These are phyloP conservation scores for Astrothelium macrocarpum DNA, from an alignment of 495 filamentous ascomycete species.

Conservation along the genomic window DNA sequence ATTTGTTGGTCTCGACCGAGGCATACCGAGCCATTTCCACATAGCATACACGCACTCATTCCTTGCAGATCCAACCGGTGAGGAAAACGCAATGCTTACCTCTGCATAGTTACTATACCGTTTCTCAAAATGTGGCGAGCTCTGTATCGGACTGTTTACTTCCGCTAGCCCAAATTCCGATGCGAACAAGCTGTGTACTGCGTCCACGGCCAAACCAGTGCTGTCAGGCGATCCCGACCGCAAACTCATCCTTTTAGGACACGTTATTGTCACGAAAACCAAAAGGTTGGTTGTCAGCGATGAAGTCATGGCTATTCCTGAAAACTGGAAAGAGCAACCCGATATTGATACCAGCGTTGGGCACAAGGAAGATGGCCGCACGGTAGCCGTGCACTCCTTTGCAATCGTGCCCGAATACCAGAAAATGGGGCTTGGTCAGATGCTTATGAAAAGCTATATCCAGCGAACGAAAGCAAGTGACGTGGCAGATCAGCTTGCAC, in stretches of 20 bases:
- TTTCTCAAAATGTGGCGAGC: conserved; percentile 64
- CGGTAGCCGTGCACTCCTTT: conserved; percentile 72
- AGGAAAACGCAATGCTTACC: conserved; percentile 6
- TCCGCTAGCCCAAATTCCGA: conserved; percentile 37
- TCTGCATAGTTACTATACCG: conserved; percentile 65
- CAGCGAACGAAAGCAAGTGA: conserved; percentile 57
- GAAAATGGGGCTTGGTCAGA: conserved; percentile 61
- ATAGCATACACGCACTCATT: neutral
- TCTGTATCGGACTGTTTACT: conserved; percentile 72
- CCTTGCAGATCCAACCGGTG: neutral
- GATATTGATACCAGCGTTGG: conserved; percentile 35
- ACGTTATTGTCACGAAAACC: conserved; percentile 68
- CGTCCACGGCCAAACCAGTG: conserved; percentile 38
- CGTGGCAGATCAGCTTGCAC: conserved; percentile 59
- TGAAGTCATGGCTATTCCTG: conserved; percentile 62
- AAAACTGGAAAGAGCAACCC: conserved; percentile 41
- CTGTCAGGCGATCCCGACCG: conserved; percentile 41
- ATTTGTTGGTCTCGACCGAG: neutral
- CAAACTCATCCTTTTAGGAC: conserved; percentile 62
- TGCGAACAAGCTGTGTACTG: conserved; percentile 38
- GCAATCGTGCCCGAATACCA: conserved; percentile 71
- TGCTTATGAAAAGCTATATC: conserved; percentile 65
- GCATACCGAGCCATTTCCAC: neutral
- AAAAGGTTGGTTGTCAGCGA: conserved; percentile 56
- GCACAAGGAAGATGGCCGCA: conserved; percentile 63